Base-by-base conservation (phyloP, 2,329 filamentous ascomycete species). In the Hypomyces perniciosus region DNA sequence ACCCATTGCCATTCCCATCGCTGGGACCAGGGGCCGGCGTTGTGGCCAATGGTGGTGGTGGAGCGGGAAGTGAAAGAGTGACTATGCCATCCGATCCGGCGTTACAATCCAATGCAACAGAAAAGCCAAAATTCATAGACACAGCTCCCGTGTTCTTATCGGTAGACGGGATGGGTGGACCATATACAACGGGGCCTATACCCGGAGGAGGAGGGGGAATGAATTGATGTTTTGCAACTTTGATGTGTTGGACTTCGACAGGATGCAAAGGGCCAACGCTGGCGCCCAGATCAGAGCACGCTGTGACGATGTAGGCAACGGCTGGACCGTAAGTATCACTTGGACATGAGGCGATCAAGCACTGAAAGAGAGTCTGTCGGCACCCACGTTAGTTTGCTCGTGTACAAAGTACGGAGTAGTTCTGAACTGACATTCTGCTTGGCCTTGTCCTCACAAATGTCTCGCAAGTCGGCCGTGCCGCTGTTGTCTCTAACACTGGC, bases 41-140 rank as follows among this genome's bases (percentile, higher is more conserved):
- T 41, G 38, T 26, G 20, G 20, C 20, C 20, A 20, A 20, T n/a
- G 44, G 27, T 8, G 50, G 13, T 28, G 31, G 28, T 37, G 45
- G 8, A 8, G 54, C 51, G 6, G 58, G 56, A 5, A 64, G 37
- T 34, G 63, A 63, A 8, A 66, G 42, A 6, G 64, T 68, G 3
- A 69, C 54, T 26, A 66, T 54, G 12, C 65, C 67, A 43, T 68
- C 60, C n/a, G 59, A 48, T 1, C 66, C 66, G 46, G 64, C 58
- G 30, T 59, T 59, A 44, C 63, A 68, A 5, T 60, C 57, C 9
- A 67, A 44, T 31, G 55, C 54, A 45, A 66, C 46, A 4, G 59
- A 56, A n/a, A 67, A 55, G 20, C 59, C 55, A 46, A 63, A 54
- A 2, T 54, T 40, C 20, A 61, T 53, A 2, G 46, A 34, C 10